Base-by-base conservation (phyloP, 2,329 filamentous ascomycete genomes). In the Gnomoniopsis smithogilvyi region DNA sequence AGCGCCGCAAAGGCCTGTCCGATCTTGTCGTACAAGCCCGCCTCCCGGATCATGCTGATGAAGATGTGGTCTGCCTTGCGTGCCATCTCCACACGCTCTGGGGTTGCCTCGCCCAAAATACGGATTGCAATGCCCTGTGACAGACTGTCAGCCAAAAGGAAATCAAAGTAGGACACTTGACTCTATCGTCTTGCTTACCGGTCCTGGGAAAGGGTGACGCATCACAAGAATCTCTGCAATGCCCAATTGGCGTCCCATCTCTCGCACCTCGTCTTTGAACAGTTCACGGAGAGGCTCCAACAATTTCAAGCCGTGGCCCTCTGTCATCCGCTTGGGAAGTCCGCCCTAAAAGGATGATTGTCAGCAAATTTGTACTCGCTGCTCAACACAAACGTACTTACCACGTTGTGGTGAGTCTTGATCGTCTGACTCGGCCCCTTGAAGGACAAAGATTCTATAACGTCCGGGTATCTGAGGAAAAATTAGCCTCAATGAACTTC, bases 241-340 rank as follows among this genome's bases (percentile, higher is more conserved):
- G 26, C 86, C 86, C 3, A 93, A 79, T 62, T 90, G 79, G 17
- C 83, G 84, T 36, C 90, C 90, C 3, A 93, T 75, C 2, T 64
- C 80, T 76, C 89, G 81, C 26, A 92, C 90, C 75, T 95, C 90
- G 66, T 95, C 90, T 72, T 95, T 95, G 82, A 93, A 94, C 33
- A 95, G 78, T 69, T 91, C 86, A 47, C 89, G 80, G 0, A 95
- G 83, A 1, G 90, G 90, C 76, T 96, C 90, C 62, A 95, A 90
- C 38, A 91, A 79, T 74, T 89, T 87, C 50, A 52, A n/a, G 33
- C 53, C 54, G 49, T 54, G 50, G 7, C 38, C 22, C 49, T 33
- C 47, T 6, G 57, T 54, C 50, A 54, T 54, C 30, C 43, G 24
- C 15, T 30, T 45, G 33, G 55, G 56, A 43, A 61, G 51, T 15